These are phyloP conservation scores for Neurospora sp. DNA, from an alignment of 495 filamentous ascomycete species.

Conservation along the genomic window DNA sequence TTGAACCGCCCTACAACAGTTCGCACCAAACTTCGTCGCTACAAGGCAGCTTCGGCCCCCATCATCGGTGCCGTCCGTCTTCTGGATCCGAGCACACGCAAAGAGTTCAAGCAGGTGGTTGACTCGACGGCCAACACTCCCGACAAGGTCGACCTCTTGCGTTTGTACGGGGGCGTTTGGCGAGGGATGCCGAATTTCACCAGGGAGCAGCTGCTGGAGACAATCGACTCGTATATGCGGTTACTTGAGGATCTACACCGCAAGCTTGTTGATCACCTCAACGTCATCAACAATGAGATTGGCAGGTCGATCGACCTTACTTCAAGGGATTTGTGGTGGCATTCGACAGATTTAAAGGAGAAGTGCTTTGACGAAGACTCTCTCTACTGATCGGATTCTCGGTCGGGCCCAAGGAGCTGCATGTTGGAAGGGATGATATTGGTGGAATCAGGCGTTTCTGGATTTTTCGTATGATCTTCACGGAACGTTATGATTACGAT, in stretches of 20 bases:
- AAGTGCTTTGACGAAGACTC: neutral
- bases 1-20: neutral
- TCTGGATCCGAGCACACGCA: neutral
- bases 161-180: neutral
- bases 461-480: neutral
- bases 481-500: neutral
- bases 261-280: neutral
- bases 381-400: neutral
- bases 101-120: neutral
- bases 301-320: neutral
- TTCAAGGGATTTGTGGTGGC: neutral
- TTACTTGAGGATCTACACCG: neutral
- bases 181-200: neutral
- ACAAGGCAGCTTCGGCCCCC: neutral
- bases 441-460: neutral
- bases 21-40: neutral
- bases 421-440: neutral
- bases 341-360: neutral
- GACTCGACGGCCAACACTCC: neutral
- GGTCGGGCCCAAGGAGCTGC: neutral
- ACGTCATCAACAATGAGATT: neutral
- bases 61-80: neutral
- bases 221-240: neutral
- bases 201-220: neutral
- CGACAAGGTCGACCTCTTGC: neutral